A percentile compares a stretch with the other conserved stretches of the same genome.
Evolutionary conservation across 441 rosid genomes (phyloP).

Genomic region (Pelargonium cotyledonis): DNA sequence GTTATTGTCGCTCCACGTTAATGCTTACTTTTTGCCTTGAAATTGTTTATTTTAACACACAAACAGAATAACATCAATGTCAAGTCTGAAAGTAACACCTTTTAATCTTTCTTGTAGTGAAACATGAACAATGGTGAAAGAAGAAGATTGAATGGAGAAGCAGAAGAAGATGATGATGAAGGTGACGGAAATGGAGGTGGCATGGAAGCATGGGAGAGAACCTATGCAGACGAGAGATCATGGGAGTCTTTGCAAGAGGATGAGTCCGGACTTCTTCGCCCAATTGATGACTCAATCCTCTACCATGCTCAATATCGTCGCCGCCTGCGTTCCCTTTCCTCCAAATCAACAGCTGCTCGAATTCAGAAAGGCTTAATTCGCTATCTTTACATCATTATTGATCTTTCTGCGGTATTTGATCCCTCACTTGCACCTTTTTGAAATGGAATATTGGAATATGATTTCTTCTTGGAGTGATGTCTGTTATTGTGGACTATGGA

Average conservation of each 20-base stretch:
- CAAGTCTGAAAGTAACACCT: background rate
- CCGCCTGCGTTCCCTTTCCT: conserved; percentile 48
- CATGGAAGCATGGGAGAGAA: conserved; percentile 71
- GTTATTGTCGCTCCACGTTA: background rate
- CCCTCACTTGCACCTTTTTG: background rate
- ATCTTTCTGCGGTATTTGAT: conserved; percentile 63
- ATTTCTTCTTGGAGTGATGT: background rate
- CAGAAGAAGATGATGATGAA: conserved; percentile 57
- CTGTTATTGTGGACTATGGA: background rate
- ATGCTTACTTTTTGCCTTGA: background rate
- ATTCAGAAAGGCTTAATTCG: conserved; percentile 94
- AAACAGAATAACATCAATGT: background rate
- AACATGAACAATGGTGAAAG: conserved; percentile 40
- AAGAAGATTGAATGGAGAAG: conserved; percentile 35
- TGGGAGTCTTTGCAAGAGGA: conserved; percentile 93
- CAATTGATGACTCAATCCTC: conserved; percentile 63
- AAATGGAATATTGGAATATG: background rate
- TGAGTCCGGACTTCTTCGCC: conserved; percentile 74
- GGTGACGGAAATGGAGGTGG: conserved; percentile 48
- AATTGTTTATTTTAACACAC: background rate
- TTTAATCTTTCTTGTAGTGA: conserved; percentile 4
- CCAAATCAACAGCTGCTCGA: conserved; percentile 45
- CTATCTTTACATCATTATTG: conserved; percentile 68
- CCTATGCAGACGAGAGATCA: conserved; percentile 74
- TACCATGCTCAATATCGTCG: conserved; percentile 76